Base-by-base conservation (phyloP, 345 rosid species). In the Syzygium oleosum region DNA sequence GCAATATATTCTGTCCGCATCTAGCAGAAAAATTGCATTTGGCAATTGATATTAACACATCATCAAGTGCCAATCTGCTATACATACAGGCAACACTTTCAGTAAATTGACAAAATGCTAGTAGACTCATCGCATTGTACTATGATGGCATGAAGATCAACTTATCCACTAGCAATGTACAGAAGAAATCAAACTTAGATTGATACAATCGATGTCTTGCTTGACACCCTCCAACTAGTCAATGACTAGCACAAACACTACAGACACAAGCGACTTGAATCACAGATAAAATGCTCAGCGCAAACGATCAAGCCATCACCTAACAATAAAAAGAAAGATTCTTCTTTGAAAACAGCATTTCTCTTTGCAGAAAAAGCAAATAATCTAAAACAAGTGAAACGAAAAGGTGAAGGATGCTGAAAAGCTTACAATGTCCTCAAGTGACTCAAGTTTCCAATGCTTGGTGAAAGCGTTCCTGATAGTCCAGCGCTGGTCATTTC, bases 401-500 rank as follows among this genome's bases (percentile, higher is more conserved):
- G 52, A 56, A 68, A 52, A 73, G 21, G 65, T 58, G 53, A 43
- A 49, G 46, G 3, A 87, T 73, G 83, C 83, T 73, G 49, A 73
- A 84, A n/a, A 84, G 87, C 95, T 95, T 84, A 95, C 99, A 96
- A 88, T 89, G 97, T 96, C 51, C 88, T 94, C 53, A 97, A 93
- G 88, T 92, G 96, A 90, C 90, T 95, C 89, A 97, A 90, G 91
- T 94, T 95, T 87, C 98, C 98, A 88, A 97, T 93, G 87, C 90
- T 93, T 3, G 94, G 91, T 16, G 99, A 96, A 86, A 97, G 91
- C 12, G 91, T 88, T 77, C 99, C 99, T n/a, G 95, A 91, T 54
- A 97, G 91, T 25, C 97, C 94, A 86, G n/a, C 90, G 90, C 96
- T 95, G 53, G 92, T 94, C 99, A 96, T 97, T 91, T 94, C 98